phyloP scores from a whole-genome alignment of 768 basidiomycete genomes.

The Boletales sp. region DNA sequence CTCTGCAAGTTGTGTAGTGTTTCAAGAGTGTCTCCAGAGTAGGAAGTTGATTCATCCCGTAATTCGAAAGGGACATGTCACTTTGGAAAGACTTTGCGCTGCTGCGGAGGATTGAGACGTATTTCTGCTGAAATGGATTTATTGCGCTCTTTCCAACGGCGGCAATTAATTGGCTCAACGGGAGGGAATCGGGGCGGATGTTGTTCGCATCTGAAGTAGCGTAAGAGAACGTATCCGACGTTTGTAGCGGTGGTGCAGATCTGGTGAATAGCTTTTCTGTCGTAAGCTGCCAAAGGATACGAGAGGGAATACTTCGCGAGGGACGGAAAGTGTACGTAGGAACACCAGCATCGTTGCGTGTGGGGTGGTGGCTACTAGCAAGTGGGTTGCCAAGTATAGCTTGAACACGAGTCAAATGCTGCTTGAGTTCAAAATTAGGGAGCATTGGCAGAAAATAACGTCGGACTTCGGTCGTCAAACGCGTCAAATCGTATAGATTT shows the following conservation, averaged over 20 bases:
- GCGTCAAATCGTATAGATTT: not conserved
- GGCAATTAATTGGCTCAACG: not conserved
- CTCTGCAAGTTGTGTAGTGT: not conserved
- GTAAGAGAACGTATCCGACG: not conserved
- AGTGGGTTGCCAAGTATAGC: not conserved
- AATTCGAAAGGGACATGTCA: not conserved
- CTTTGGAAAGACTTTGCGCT: not conserved
- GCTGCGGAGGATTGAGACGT: not conserved
- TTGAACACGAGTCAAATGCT: not conserved
- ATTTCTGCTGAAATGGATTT: not conserved
- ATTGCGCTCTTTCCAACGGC: not conserved
- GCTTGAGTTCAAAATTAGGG: not conserved
- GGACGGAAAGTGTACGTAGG: not conserved
- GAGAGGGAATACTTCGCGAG: not conserved
- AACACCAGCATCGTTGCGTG: not conserved
- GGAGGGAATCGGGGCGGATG: not conserved
- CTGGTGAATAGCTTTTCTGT: slow-evolving; percentile 2
- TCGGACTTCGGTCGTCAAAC: not conserved
- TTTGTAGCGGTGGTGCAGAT: not conserved
- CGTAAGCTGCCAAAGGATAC: not conserved
- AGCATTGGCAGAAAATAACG: not conserved
- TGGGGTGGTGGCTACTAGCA: not conserved
- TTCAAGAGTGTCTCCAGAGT: not conserved
- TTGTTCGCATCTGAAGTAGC: not conserved
- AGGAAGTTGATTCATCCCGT: not conserved